These are phyloP conservation scores for Prunus mira DNA, from an alignment of 306 rosid genomes.

Conservation along the genomic window DNA sequence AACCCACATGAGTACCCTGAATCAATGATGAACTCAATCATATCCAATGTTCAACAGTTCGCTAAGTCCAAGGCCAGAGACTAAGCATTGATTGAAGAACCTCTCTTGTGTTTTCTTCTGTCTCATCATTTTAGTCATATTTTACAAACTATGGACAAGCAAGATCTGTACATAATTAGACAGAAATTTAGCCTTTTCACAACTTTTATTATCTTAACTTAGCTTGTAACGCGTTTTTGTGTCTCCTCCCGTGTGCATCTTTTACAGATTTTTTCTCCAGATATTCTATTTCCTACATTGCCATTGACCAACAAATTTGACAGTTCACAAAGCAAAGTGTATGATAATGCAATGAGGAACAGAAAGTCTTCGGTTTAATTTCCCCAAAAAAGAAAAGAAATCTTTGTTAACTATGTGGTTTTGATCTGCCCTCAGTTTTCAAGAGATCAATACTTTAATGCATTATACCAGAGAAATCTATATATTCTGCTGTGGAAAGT, in stretches of 20 bases:
- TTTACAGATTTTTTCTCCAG: background rate
- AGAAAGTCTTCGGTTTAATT: background rate
- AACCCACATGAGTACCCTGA: background rate
- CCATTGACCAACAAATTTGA: background rate
- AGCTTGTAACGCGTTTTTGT: background rate
- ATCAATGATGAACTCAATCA: background rate
- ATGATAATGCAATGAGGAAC: background rate
- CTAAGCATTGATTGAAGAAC: too few species aligned
- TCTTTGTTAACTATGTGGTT: background rate
- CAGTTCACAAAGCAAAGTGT: background rate
- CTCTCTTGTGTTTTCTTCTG: too few species aligned
- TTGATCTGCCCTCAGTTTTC: background rate
- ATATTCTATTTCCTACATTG: background rate
- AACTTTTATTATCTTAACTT: background rate
- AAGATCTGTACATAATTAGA: too few species aligned
- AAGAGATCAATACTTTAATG: background rate
- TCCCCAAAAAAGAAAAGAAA: background rate
- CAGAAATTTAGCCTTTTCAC: background rate
- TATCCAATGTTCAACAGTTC: background rate
- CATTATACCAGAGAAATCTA: background rate
- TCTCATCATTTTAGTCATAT: too few species aligned
- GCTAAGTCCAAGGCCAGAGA: background rate
- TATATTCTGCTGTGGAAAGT: background rate
- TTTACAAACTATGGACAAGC: too few species aligned
- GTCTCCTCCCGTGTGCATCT: background rate